phyloP scores from a whole-genome alignment of 345 rosid genomes.

The Anacardium occidentale region DNA sequence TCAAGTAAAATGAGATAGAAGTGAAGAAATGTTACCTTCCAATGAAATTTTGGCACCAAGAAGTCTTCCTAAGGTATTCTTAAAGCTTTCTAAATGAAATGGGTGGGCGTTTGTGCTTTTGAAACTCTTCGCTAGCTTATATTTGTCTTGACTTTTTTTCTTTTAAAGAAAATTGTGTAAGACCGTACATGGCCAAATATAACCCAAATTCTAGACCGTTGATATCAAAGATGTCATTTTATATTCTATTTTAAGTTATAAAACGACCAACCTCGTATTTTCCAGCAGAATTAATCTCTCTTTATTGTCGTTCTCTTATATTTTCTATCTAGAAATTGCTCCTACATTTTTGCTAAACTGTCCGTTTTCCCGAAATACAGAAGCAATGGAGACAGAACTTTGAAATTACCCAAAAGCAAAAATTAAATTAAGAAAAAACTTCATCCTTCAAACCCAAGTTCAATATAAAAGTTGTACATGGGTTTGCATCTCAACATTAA shows the following conservation, averaged over 20 bases:
- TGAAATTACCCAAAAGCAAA: not conserved
- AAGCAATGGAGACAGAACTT: too few relatives aligned
- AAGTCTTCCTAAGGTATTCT: too few relatives aligned
- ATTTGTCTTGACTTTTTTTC: too few relatives aligned
- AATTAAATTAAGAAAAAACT: not conserved
- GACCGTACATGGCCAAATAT: too few relatives aligned
- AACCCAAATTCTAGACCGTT: not conserved
- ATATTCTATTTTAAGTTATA: not conserved
- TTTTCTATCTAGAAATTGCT: conserved; percentile 16
- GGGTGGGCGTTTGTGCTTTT: too few relatives aligned
- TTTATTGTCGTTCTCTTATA: not conserved
- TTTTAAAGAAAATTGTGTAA: too few relatives aligned
- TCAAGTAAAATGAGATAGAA: too few relatives aligned
- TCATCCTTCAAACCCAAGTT: not conserved
- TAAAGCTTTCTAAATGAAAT: too few relatives aligned
- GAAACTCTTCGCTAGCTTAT: too few relatives aligned
- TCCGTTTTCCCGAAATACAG: conserved; percentile 19
- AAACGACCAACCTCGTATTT: conserved; percentile 35
- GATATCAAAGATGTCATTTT: not conserved
- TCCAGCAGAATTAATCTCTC: conserved; percentile 14
- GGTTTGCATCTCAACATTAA: not conserved
- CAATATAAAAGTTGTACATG: not conserved
- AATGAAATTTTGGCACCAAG: too few relatives aligned
- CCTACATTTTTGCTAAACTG: not conserved
- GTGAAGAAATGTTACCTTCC: too few relatives aligned